Conservation (phyloP, 441 rosid species). For the Populus hybrid region DNA sequence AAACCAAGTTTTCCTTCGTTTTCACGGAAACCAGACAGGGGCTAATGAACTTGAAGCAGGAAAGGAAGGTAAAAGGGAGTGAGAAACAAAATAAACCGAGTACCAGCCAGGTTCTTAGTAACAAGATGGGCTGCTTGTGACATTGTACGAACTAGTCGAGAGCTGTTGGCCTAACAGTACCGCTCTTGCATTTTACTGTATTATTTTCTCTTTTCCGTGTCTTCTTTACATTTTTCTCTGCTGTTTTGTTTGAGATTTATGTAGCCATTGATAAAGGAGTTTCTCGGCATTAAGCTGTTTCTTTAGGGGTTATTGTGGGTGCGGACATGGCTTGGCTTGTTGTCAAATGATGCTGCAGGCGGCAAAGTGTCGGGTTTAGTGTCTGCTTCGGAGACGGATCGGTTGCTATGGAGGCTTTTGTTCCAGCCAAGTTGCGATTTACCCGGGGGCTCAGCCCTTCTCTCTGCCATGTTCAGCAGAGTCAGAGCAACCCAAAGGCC, state of each 20-base stretch:
- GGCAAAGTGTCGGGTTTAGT: neutral
- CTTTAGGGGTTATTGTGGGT: neutral
- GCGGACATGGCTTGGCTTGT: neutral
- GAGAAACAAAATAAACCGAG: neutral
- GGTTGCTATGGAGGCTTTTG: neutral
- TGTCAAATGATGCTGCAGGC: neutral
- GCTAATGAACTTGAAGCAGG: neutral
- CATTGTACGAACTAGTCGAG: conserved; percentile 27
- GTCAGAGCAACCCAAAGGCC: neutral
- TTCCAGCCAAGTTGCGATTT: neutral
- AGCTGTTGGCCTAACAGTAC: neutral
- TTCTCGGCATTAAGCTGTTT: conserved; percentile 9
- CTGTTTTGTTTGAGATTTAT: neutral
- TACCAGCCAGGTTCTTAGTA: conserved; percentile 39
- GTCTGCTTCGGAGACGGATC: neutral
- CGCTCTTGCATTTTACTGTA: conserved; percentile 20
- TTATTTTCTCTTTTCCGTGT: neutral
- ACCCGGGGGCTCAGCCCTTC: neutral
- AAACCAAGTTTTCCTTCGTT: conserved; percentile 10
- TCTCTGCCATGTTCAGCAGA: neutral
- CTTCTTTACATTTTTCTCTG: neutral
- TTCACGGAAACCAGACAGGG: conserved; percentile 18
- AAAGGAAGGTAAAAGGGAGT: neutral
- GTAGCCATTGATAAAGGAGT: conserved; percentile 30
- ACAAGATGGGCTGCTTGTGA: conserved; percentile 35